A percentile compares a stretch with the other conserved stretches of the same genome.
Conservation (phyloP, 768 basidiomycete genomes). For the Strobilomyces confusus region DNA sequence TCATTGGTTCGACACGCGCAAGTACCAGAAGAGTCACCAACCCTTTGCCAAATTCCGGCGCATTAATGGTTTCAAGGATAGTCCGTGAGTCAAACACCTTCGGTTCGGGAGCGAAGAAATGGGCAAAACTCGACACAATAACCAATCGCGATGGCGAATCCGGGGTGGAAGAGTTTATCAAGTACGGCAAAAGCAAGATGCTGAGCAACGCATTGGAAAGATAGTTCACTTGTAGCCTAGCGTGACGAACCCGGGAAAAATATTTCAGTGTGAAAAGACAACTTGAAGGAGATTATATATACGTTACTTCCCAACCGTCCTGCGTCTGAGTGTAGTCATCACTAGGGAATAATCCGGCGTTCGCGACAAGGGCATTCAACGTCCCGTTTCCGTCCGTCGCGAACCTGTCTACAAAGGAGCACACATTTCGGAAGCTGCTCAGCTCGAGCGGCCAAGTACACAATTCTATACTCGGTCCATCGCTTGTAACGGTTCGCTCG, state of each 20-base stretch:
- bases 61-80: conserved; percentile 26
- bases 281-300: conserved; percentile 5
- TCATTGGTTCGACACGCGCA: neutral
- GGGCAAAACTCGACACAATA: conserved; percentile 31
- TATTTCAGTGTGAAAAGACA: neutral
- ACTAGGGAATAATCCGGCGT: conserved; percentile 22
- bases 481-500: conserved; percentile 7
- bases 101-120: conserved; percentile 13
- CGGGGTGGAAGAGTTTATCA: conserved; percentile 22
- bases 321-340: conserved; percentile 26
- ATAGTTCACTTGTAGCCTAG: conserved; percentile 35
- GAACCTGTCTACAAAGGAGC: conserved; percentile 31
- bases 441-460: conserved; percentile 34
- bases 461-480: conserved; percentile 11
- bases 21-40: conserved; percentile 7
- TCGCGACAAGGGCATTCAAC: conserved; percentile 31
- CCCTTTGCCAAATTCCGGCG: conserved; percentile 21
- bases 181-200: conserved; percentile 33
- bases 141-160: conserved; percentile 26
- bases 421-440: conserved; percentile 28
- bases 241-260: neutral
- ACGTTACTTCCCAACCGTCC: conserved; percentile 50
- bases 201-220: conserved; percentile 32
- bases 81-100: conserved; percentile 5
- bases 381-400: conserved; percentile 14